Base-by-base conservation (phyloP, 768 basidiomycete genomes). In the Punctularia strigosozonata region DNA sequence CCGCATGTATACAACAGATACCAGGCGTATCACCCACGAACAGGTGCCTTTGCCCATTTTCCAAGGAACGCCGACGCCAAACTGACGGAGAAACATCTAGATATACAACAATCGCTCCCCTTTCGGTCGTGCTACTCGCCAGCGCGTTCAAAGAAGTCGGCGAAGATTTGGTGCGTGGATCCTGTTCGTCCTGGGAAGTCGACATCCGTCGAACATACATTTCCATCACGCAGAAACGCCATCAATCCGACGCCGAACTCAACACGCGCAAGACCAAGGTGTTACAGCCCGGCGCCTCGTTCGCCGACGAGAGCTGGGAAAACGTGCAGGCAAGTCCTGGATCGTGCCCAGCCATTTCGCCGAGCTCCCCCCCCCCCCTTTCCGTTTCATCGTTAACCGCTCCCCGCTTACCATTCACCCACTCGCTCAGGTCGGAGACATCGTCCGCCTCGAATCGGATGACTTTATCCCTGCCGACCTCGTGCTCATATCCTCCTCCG, bases 1-100 rank as follows among this genome's bases (percentile, higher is more conserved):
- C 94, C 22, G 89, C 89, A 15, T 80, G 73, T 60, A 98, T 98
- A 36, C 94, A 98, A 53, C 95, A 99, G 64, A 91, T 99, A 47
- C 95, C 95, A 13, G 87, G 79, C 49, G 92, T 99, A 5, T 99
- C 95, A 1, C 95, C 95, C 13, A 98, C 94, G 3, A 91, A 95
- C 52, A 68, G 63, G 42, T n/a, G n/a, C n/a, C n/a, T n/a, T n/a
- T n/a, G n/a, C n/a, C n/a, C n/a, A n/a, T n/a, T n/a, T n/a, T n/a
- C n/a, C n/a, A n/a, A n/a, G n/a, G n/a, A n/a, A n/a, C n/a, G n/a
- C n/a, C n/a, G n/a, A n/a, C n/a, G n/a, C n/a, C n/a, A n/a, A n/a
- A n/a, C n/a, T n/a, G n/a, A n/a, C n/a, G n/a, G n/a, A n/a, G n/a
- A n/a, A n/a, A n/a, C n/a, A n/a, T n/a, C n/a, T n/a, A n/a, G n/a